phyloP scores from a whole-genome alignment of 441 rosid species.

The Kokia cookei region DNA sequence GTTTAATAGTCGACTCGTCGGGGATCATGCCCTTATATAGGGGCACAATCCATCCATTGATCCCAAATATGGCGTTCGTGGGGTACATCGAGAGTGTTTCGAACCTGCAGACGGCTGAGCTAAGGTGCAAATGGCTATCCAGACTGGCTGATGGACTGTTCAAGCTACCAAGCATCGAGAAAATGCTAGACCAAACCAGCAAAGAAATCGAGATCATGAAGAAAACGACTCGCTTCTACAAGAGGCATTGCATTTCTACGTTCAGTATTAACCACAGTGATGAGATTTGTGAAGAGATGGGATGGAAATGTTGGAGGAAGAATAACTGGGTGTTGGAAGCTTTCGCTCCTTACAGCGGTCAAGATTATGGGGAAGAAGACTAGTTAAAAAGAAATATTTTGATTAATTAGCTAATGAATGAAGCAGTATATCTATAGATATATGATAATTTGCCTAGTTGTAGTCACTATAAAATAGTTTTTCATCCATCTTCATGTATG shows the following conservation, averaged over 20 bases:
- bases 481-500: neutral
- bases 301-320: conserved; percentile 51
- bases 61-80: conserved; percentile 57
- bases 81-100: conserved; percentile 54
- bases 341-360: conserved; percentile 37
- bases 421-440: neutral
- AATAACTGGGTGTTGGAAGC: conserved; percentile 35
- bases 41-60: conserved; percentile 52
- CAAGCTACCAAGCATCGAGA: conserved; percentile 29
- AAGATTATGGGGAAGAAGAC: conserved; percentile 27
- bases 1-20: conserved; percentile 21
- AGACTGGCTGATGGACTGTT: conserved; percentile 28
- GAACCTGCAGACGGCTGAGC: conserved; percentile 43
- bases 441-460: neutral
- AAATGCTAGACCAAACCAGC: conserved; percentile 26
- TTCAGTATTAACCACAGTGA: conserved; percentile 50
- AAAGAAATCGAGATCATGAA: conserved; percentile 37
- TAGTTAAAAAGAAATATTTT: no score
- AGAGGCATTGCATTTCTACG: conserved; percentile 43
- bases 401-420: neutral
- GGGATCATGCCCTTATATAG: conserved; percentile 58
- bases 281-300: conserved; percentile 58
- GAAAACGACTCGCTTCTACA: conserved; percentile 39
- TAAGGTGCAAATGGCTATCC: conserved; percentile 46
- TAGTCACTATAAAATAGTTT: neutral